phyloP scores from a whole-genome alignment of 805 yeast genomes.

The Yarrowia divulgata region DNA sequence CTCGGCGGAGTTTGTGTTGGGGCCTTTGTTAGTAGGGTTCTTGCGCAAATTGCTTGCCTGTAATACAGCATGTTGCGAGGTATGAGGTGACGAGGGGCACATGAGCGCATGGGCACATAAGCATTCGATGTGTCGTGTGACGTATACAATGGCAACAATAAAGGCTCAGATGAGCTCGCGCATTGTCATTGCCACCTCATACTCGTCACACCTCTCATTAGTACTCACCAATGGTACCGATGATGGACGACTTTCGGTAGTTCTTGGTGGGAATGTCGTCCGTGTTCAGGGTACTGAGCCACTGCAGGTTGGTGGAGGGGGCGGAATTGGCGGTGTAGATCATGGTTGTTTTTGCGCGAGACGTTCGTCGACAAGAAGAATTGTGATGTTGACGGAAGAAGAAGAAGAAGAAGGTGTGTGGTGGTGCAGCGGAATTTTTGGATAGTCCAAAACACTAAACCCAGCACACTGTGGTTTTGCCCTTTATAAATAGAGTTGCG shows the following conservation, averaged over 20 bases:
- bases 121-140: too few relatives aligned
- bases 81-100: too few relatives aligned
- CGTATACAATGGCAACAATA: too few relatives aligned
- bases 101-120: too few relatives aligned
- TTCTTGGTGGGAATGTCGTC: constrained; percentile 74
- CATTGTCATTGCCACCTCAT: not conserved
- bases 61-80: too few relatives aligned
- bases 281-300: constrained; percentile 83
- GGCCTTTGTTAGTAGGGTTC: constrained; percentile 56
- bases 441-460: constrained; percentile 23
- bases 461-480: constrained; percentile 15
- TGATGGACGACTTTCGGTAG: constrained; percentile 93
- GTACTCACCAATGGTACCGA: constrained; percentile 83
- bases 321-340: constrained; percentile 39
- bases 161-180: too few relatives aligned
- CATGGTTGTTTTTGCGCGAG: not conserved
- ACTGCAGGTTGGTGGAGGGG: constrained; percentile 60
- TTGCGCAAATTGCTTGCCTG: too few relatives aligned
- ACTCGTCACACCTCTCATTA: not conserved
- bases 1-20: constrained; percentile 93
- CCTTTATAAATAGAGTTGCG: constrained; percentile 17
- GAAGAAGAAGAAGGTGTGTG: constrained; percentile 1
- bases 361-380: too few relatives aligned
- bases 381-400: constrained; percentile 16
- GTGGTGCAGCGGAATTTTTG: constrained; percentile 33